Conservation (phyloP, 1,284 basidiomycete genomes). For the Ceratobasidium sp. region DNA sequence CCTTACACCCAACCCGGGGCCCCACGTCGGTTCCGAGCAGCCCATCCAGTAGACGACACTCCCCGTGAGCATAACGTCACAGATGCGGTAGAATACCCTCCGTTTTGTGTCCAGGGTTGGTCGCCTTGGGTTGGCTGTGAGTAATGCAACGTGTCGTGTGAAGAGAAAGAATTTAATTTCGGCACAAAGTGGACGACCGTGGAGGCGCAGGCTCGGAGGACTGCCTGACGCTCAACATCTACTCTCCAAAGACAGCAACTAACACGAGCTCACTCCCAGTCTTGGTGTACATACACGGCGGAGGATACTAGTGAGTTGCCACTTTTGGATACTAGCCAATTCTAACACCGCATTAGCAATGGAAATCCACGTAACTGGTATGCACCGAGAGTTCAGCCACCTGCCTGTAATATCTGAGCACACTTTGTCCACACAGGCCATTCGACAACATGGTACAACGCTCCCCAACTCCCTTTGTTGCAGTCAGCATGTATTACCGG, state of each 20-base stretch:
- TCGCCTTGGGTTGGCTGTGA: conserved; percentile 8
- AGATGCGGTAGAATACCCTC: conserved; percentile 31
- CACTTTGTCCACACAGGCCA: conserved; percentile 59
- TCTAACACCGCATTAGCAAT: conserved; percentile 4
- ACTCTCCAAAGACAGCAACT: conserved; percentile 48
- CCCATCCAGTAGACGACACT: conserved; percentile 47
- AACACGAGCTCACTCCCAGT: conserved; percentile 59
- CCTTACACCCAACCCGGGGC: conserved; percentile 57
- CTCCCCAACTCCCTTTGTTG: conserved; percentile 46
- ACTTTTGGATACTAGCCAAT: conserved; percentile 37
- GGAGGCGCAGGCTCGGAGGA: conserved; percentile 68
- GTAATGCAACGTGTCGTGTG: background rate
- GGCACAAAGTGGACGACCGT: conserved; percentile 54
- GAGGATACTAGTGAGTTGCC: conserved; percentile 57
- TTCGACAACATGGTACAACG: conserved; percentile 54
- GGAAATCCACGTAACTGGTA: conserved; percentile 27
- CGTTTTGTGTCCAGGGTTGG: conserved; percentile 28
- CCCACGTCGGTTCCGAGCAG: conserved; percentile 53
- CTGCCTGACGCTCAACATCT: conserved; percentile 56
- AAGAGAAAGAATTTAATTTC: background rate
- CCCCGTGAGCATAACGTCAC: conserved; percentile 34
- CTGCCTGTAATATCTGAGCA: background rate
- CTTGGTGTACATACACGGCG: conserved; percentile 64
- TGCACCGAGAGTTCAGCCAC: background rate
- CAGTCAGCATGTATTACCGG: conserved; percentile 40